These are phyloP conservation scores for Isatis lusitanica DNA, from an alignment of 441 rosid genomes.

Conservation along the genomic window DNA sequence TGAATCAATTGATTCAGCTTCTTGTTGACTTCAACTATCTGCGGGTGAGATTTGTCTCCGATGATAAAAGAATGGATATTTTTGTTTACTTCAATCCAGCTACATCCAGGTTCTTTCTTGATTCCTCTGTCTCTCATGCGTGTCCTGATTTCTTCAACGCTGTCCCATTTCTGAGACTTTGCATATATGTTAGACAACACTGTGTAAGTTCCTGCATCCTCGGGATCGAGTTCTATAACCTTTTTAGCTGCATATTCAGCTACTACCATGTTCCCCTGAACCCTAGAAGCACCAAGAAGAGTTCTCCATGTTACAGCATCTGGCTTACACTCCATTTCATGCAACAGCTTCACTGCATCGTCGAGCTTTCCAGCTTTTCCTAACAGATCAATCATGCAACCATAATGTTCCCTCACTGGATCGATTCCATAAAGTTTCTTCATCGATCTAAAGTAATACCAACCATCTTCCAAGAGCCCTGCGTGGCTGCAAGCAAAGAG, in stretches of 20 bases:
- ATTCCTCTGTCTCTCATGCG: slow-evolving; percentile 54
- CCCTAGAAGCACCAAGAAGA: slow-evolving; percentile 67
- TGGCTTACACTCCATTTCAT: slow-evolving; percentile 62
- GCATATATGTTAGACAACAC: slow-evolving; percentile 76
- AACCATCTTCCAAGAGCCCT: slow-evolving; percentile 63
- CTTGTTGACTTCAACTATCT: slow-evolving; percentile 43
- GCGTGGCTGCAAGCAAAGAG: slow-evolving; percentile 85
- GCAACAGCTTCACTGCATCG: slow-evolving; percentile 55
- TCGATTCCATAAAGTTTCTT: slow-evolving; percentile 59
- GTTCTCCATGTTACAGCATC: slow-evolving; percentile 80
- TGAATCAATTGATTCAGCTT: slow-evolving; percentile 45
- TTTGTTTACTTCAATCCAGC: slow-evolving; percentile 75
- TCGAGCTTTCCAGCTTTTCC: slow-evolving; percentile 73
- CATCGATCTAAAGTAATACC: slow-evolving; percentile 66
- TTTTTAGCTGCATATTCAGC: slow-evolving; percentile 59
- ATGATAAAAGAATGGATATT: slow-evolving; percentile 66
- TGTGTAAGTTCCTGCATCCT: slow-evolving; percentile 70
- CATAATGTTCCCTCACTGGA: slow-evolving; percentile 70
- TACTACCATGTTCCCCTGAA: slow-evolving; percentile 54
- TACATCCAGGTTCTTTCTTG: slow-evolving; percentile 71
- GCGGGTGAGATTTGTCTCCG: slow-evolving; percentile 64
- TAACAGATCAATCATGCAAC: slow-evolving; percentile 77
- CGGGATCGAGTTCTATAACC: slow-evolving; percentile 53
- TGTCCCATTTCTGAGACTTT: slow-evolving; percentile 62
- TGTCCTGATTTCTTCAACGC: slow-evolving; percentile 54